Evolutionary conservation across 1,284 basidiomycete genomes (phyloP), one percentile per base, ranked within the genome.

Genomic region (Trametes versicolor): DNA sequence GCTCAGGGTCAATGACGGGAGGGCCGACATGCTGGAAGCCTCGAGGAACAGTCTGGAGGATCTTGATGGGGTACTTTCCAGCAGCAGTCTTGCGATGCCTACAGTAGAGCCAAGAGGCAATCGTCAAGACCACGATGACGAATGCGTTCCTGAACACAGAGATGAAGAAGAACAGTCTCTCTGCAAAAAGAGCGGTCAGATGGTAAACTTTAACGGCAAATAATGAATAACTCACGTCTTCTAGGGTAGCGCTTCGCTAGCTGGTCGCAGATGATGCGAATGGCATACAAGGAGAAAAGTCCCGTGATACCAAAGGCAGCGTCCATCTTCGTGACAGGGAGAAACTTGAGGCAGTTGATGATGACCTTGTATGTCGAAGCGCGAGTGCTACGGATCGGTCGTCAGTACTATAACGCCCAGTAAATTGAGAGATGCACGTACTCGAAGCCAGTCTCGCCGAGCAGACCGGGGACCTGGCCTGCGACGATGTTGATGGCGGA

Each of bases 221-320:
- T 0, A 43, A 34, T n/a, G 13, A 55, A 17, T 10, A 10, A 70
- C 85, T 70, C 69, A 90, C 91, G 80, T 78, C 84, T 76, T 27
- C 83, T 81, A 36, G 97, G 96, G 74, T 87, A 95, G 49, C 88
- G 85, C 53, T 81, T 85, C 32, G 87, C 81, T 15, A 92, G 75
- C 64, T 74, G 82, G 36, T 85, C 83, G 74, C 92, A 93, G 21
- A 76, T 55, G 49, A 87, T 88, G 49, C 95, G 92, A 71, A 97
- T 89, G 32, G 79, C 74, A 77, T 98, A 98, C 13, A 99, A 85
- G 43, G 82, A 79, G 58, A 88, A 76, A 17, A 97, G 85, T 4
- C 92, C 94, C 23, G 90, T 82, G 4, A 98, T 78, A 64, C 97
- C 97, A 78, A 94, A 97, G 0, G 97, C 96, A 0, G 97, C 96